phyloP scores from a whole-genome alignment of 2,329 filamentous ascomycete species.

The Fusarium sp. region DNA sequence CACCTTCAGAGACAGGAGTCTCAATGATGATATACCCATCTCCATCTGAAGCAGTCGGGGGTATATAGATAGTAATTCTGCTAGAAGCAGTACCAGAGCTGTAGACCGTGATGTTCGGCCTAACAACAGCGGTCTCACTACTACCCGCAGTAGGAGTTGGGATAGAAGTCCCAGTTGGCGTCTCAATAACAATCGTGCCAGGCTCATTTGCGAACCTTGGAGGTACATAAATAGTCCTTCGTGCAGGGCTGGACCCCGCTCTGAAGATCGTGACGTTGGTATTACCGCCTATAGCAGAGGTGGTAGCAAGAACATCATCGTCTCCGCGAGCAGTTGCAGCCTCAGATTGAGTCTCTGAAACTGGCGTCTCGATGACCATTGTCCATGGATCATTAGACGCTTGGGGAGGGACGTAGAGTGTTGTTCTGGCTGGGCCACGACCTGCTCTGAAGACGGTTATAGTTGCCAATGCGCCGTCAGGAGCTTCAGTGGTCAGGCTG shows the following conservation, averaged over 20 bases:
- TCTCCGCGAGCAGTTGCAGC: neutral
- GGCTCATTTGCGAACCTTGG: neutral
- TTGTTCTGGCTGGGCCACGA: neutral
- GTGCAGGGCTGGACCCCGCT: neutral
- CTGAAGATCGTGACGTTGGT: slow-evolving; percentile 14
- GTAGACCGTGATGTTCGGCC: neutral
- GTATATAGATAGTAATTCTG: neutral
- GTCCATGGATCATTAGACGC: slow-evolving; percentile 5
- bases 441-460: slow-evolving; percentile 24
- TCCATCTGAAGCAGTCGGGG: neutral
- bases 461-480: neutral
- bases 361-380: neutral
- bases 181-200: slow-evolving; percentile 14
- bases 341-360: slow-evolving; percentile 7
- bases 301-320: neutral
- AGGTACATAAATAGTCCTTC: neutral
- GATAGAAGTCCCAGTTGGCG: neutral
- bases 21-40: slow-evolving; percentile 1
- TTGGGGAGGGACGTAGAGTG: slow-evolving; percentile 3
- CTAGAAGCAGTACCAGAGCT: neutral
- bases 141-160: neutral
- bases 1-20: neutral
- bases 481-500: neutral
- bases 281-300: neutral
- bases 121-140: neutral